phyloP scores from a whole-genome alignment of 345 rosid genomes.

The Lepidium sativum region DNA sequence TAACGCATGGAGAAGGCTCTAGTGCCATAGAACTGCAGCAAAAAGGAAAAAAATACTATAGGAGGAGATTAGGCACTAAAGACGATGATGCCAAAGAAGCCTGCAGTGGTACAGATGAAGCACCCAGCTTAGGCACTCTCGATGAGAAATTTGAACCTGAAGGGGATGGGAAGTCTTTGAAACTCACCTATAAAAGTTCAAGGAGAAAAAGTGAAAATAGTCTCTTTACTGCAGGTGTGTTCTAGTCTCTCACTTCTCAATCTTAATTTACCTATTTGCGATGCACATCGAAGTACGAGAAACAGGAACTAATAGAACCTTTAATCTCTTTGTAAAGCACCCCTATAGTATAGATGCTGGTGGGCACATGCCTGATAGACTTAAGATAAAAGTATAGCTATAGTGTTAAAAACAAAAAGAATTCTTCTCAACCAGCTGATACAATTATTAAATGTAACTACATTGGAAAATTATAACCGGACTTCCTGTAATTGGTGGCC shows the following conservation, averaged over 20 bases:
- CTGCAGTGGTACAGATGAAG: slow-evolving; percentile 86
- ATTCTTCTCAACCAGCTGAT: not conserved
- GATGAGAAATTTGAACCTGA: slow-evolving; percentile 43
- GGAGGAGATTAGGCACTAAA: slow-evolving; percentile 37
- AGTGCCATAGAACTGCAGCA: slow-evolving; percentile 29
- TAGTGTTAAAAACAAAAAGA: not conserved
- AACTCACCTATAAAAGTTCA: slow-evolving; percentile 25
- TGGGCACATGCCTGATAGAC: not conserved
- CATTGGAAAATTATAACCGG: not conserved
- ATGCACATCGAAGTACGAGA: slow-evolving; percentile 11
- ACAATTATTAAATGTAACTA: not conserved
- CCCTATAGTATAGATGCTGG: too few relatives aligned
- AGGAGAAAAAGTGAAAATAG: slow-evolving; percentile 54
- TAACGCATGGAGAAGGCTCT: slow-evolving; percentile 35
- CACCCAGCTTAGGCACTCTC: slow-evolving; percentile 34
- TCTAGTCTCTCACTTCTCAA: slow-evolving; percentile 11
- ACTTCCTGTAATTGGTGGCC: slow-evolving; percentile 3
- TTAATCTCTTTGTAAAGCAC: too few relatives aligned
- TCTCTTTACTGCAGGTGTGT: slow-evolving; percentile 53
- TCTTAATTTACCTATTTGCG: slow-evolving; percentile 1
- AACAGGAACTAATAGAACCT: not conserved
- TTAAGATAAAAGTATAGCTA: not conserved
- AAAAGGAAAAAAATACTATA: slow-evolving; percentile 38
- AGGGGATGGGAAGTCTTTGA: slow-evolving; percentile 33
- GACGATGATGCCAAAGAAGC: slow-evolving; percentile 70